Evolutionary conservation across 495 filamentous ascomycete species (phyloP).

Genomic region (Aspergillus funiculosus): DNA sequence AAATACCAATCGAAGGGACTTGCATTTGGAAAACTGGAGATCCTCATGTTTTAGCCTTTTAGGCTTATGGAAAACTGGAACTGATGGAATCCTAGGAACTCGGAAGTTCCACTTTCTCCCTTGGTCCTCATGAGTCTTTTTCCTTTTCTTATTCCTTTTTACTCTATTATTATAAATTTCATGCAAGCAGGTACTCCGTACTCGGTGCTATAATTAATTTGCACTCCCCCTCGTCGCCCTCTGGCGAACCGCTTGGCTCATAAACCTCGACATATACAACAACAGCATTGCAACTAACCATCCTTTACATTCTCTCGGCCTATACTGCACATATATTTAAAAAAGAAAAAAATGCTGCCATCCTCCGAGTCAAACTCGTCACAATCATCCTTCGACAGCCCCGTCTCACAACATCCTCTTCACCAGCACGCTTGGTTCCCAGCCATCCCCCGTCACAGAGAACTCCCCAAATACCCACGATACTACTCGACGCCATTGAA

Average conservation of each 20-base stretch:
- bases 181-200: constrained; percentile 7
- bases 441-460: constrained; percentile 24
- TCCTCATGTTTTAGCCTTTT: background rate
- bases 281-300: no score
- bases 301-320: background rate
- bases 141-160: constrained; percentile 9
- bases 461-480: constrained; percentile 29
- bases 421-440: constrained; percentile 27
- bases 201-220: constrained; percentile 19
- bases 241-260: constrained; percentile 17
- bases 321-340: background rate
- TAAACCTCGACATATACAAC: no score
- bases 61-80: background rate
- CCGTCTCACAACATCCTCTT: constrained; percentile 28
- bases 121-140: constrained; percentile 16
- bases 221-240: constrained; percentile 14
- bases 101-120: constrained; percentile 20
- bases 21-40: constrained; percentile 8
- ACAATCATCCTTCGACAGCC: constrained; percentile 27
- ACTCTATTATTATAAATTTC: background rate
- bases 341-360: constrained; percentile 23
- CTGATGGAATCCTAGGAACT: constrained; percentile 4
- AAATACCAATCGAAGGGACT: no score
- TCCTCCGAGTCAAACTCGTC: constrained; percentile 29
- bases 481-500: constrained; percentile 40